Conservation (phyloP, 768 basidiomycete genomes). For the Mycena galopus region DNA sequence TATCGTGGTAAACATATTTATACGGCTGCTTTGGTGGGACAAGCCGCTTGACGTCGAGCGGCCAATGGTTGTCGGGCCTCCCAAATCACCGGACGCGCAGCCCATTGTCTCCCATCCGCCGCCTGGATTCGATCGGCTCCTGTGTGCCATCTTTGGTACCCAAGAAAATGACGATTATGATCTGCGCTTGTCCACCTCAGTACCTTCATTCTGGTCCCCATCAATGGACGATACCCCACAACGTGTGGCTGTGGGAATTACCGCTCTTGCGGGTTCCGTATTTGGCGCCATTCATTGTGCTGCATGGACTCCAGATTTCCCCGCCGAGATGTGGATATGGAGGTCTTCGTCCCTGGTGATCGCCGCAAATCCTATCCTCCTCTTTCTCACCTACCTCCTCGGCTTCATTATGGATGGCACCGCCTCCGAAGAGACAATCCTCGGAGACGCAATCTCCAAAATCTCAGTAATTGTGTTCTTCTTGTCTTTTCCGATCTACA, state of each 20-base stretch:
- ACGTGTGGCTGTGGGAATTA: slow-evolving; percentile 20
- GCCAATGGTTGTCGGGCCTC: neutral
- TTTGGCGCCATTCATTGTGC: slow-evolving; percentile 45
- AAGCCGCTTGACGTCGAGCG: slow-evolving; percentile 48
- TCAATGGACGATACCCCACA: neutral
- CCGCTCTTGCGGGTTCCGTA: slow-evolving; percentile 26
- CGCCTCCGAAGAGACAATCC: neutral
- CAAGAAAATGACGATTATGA: neutral
- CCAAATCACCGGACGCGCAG: no score
- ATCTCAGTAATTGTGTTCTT: no score
- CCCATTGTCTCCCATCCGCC: no score
- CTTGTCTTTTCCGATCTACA: neutral
- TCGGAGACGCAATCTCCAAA: neutral
- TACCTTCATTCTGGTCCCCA: neutral
- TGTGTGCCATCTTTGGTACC: neutral
- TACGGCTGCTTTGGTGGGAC: no score
- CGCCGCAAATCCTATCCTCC: neutral
- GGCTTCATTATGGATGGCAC: no score
- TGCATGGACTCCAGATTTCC: slow-evolving; percentile 41
- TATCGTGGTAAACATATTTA: slow-evolving; percentile 45
- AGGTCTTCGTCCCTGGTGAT: slow-evolving; percentile 29
- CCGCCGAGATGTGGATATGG: slow-evolving; percentile 41
- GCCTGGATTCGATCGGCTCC: neutral
- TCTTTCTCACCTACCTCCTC: neutral
- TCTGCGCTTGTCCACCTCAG: neutral